Evolutionary conservation across 768 basidiomycete genomes (phyloP), one percentile per base, ranked within the genome.

Genomic region (Mycena belliarum): DNA sequence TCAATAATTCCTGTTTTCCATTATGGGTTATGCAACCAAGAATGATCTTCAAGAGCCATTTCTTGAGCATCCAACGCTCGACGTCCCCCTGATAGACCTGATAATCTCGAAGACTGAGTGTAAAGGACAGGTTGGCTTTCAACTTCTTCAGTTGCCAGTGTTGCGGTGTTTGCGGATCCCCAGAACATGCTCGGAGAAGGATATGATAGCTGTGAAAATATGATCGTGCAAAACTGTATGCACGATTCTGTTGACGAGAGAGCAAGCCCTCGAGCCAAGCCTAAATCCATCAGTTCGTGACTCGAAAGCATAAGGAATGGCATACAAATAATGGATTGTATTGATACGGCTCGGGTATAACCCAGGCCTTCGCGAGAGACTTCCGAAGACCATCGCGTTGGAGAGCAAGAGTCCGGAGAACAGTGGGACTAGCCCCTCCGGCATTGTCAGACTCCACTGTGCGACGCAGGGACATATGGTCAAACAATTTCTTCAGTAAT

Each of bases 241-340:
- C 6, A 1, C 24, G 24, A 20, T 40, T 38, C 14, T n/a, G 24
- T 25, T 18, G n/a, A 26, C 41, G 37, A 4, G 38, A 18, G 16
- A 50, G 3, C 3, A 50, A 40, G 6, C 24, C 24, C 0, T 44
- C 41, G 25, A 52, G 42, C 42, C 51, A 52, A 8, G 40, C 41
- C 42, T 52, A 18, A n/a, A n/a, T n/a, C n/a, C n/a, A n/a, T n/a
- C n/a, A n/a, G 21, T 21, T 42, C 7, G 16, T 41, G 41, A 25
- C 11, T n/a, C n/a, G 6, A 38, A 9, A 9, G 12, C 24, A 8
- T 32, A 28, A 45, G 16, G 28, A 42, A 52, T 8, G 14, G 7
- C 29, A 5, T 41, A 50, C 49, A 41, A 50, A 50, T 26, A 50
- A 15, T n/a, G 49, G 49, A n/a, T 50, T 50, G 20, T 26, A 40